phyloP scores from a whole-genome alignment of 768 basidiomycete genomes.

The Phylloporus sp. region DNA sequence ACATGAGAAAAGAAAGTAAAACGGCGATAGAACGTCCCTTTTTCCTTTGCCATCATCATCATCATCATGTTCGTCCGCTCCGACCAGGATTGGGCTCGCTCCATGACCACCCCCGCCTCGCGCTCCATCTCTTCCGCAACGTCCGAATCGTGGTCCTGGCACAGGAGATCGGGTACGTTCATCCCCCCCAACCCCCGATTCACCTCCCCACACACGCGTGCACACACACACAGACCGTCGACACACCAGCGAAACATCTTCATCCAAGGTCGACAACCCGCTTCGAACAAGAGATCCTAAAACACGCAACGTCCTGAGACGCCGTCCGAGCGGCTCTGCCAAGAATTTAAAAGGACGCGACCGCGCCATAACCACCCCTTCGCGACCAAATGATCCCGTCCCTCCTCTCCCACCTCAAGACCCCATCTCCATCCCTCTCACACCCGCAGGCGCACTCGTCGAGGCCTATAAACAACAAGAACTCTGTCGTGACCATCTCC shows the following conservation, averaged over 20 bases:
- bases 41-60: no score
- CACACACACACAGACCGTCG: conserved; percentile 22
- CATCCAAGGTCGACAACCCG: conserved; percentile 2
- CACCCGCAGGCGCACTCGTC: conserved; percentile 43
- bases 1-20: conserved; percentile 6
- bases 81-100: no score
- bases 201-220: no score
- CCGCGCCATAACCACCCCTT: conserved; percentile 8
- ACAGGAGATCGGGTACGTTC: no score
- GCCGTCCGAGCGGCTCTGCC: conserved; percentile 26
- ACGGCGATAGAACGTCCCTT: no score
- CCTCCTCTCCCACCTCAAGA: neutral
- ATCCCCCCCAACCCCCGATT: no score
- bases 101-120: no score
- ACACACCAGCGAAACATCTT: conserved; percentile 12
- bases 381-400: neutral
- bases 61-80: no score
- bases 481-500: conserved; percentile 13
- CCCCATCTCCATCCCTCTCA: conserved; percentile 23
- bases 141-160: conserved; percentile 20
- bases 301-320: conserved; percentile 31
- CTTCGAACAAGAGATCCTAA: conserved; percentile 13
- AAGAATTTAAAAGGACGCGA: conserved; percentile 18
- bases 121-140: conserved; percentile 26
- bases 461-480: conserved; percentile 47